A percentile compares a stretch with the other conserved stretches of the same genome.
Evolutionary conservation across 2,329 filamentous ascomycete genomes (phyloP).

Genomic region (Botrytis pseudocinerea): DNA sequence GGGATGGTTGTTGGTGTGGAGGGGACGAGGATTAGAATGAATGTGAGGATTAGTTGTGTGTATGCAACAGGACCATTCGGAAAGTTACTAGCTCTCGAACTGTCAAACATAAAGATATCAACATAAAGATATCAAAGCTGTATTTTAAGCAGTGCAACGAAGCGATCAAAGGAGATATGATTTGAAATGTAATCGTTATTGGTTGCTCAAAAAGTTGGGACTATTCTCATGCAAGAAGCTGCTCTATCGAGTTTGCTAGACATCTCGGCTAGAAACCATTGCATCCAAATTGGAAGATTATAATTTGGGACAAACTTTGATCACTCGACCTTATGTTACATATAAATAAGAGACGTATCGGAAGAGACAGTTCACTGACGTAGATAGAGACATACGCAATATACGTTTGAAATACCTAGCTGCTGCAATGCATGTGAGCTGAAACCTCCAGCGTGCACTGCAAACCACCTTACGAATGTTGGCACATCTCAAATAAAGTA

Average conservation of each 20-base stretch:
- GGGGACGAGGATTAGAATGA: not conserved
- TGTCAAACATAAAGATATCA: not conserved
- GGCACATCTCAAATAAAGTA: not conserved
- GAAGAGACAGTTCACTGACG: not conserved
- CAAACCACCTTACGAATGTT: not conserved
- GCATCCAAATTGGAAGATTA: not conserved
- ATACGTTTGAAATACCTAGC: not conserved
- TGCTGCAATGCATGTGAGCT: not conserved
- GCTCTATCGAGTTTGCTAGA: not conserved
- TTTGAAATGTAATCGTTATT: not conserved
- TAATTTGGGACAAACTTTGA: not conserved
- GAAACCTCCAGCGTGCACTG: not conserved
- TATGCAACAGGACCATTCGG: not conserved
- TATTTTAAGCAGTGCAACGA: not conserved
- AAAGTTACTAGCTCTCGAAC: not conserved
- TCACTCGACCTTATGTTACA: conserved; percentile 1
- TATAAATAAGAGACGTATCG: not conserved
- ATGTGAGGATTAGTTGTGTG: not conserved
- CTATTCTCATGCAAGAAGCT: not conserved
- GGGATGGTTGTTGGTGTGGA: not conserved
- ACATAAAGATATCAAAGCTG: not conserved
- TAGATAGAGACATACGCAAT: too few species aligned
- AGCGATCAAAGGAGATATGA: not conserved
- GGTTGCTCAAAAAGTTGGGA: not conserved
- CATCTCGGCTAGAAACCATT: not conserved